Evolutionary conservation across 495 filamentous ascomycete genomes (phyloP), one percentile per base, ranked within the genome.

Genomic region (Aspergillus steynii): DNA sequence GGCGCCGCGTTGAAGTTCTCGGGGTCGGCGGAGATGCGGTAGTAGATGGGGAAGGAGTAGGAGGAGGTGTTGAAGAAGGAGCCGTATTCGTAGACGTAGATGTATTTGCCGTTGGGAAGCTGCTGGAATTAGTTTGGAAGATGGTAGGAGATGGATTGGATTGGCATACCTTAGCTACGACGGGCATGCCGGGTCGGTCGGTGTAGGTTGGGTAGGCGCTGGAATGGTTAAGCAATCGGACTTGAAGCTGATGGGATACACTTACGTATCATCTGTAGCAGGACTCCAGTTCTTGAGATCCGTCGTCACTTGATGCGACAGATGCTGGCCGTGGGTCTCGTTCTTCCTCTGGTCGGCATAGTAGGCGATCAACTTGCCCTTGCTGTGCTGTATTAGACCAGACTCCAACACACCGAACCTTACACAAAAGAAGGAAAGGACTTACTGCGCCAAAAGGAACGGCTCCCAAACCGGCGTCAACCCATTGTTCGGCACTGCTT

Each of bases 391-490:
- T 42, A 50, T 32, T 29, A 12, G 15, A 20, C 26, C 32, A 8
- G n/a, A n/a, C 28, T 48, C 5, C 34, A 52, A 3, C 8, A 29
- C 54, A 52, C 65, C 32, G 10, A 45, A 7, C 20, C 20, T 20
- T 20, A 31, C 4, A 26, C 26, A 34, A 15, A 2, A 32, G n/a
- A 20, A 28, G 15, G 25, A 28, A 48, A 45, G 29, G 14, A 67
- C 74, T 37, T 66, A 77, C 74, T 80, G 67, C 27, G 68, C 62
- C 74, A 90, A 63, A 25, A 90, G 68, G 67, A 86, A 89, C 0
- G 88, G 88, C 70, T 91, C 88, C 88, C 88, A 90, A 5, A 90
- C 81, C 2, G 88, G 86, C 0, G 86, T 87, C 45, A 81, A 56
- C 4, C 86, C 88, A 68, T 90, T 89, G 57, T 80, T 74, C 0